Evolutionary conservation across 1,284 basidiomycete genomes (phyloP), one percentile per base, ranked within the genome.

Genomic region (Leccinum solheimii): DNA sequence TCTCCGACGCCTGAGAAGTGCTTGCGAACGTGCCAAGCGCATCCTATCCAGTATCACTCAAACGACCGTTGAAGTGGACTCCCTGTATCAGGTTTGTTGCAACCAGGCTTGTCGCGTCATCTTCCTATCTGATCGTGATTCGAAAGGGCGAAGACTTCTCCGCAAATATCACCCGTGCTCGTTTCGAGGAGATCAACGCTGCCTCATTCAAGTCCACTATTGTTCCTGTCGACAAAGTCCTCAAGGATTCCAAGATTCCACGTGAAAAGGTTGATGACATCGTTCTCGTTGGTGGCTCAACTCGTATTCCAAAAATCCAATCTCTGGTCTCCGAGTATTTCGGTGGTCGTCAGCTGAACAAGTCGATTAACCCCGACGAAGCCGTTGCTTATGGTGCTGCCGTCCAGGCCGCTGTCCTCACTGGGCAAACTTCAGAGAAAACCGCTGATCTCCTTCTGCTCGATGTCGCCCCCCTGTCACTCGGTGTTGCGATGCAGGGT

Each of bases 241-340:
- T 99, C 76, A 97, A 97, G 85, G 97, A 99, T 81, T 88, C 97
- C 68, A 99, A 98, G 87, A 97, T 99, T 80, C 80, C 94, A 70
- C 91, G 92, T 68, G 92, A 95, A 76, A 98, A 98, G 87, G 95
- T 98, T 69, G 93, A 99, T 77, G 97, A 99, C 73, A 98, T 99
- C 70, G 97, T 99, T 76, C 94, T 99, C 64, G 97, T 99, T 70
- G 97, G 97, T 84, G 96, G 97, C 70, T 99, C 97, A 61, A 99
- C 97, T 69, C 97, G 97, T 88, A 99, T 99, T 78, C 97, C 97
- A 73, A 98, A 98, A 86, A 94, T 99, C 72, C 97, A 98, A 82
- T 87, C 94, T 32, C 90, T 99, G 65, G 95, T 99, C 63, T 98
- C 96, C 66, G 97, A 99, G 78, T 95, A 90, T 87, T 99, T 99